Evolutionary conservation across 345 rosid genomes (phyloP).

Genomic region (Syzygium aromaticum): DNA sequence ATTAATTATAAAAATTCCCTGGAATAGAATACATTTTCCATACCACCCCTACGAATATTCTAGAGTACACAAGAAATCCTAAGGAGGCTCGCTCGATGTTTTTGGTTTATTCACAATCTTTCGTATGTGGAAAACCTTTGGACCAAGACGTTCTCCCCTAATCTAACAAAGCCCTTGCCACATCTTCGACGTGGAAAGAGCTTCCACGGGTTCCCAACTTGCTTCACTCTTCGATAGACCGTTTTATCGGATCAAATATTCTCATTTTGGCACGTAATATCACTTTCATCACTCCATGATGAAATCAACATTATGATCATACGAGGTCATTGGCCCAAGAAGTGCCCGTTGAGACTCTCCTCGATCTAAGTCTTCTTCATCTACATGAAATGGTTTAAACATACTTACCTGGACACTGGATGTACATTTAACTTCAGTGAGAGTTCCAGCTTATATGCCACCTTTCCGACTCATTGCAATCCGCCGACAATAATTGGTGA

Average conservation of each 20-base stretch:
- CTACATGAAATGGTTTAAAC: background rate
- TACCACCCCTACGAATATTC: background rate
- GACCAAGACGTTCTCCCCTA: too few relatives aligned
- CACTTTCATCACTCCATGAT: background rate
- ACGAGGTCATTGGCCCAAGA: background rate
- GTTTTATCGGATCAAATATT: background rate
- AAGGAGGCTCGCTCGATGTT: too few relatives aligned
- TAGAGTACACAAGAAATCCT: background rate
- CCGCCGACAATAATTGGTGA: background rate
- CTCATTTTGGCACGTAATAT: background rate
- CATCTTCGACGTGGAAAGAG: background rate
- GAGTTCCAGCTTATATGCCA: background rate
- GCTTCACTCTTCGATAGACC: background rate
- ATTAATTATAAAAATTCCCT: background rate
- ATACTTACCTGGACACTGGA: background rate
- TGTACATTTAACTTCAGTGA: background rate
- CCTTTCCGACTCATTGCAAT: background rate
- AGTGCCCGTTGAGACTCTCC: background rate
- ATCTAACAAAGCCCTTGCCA: too few relatives aligned
- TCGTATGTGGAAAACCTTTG: too few relatives aligned
- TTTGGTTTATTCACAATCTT: too few relatives aligned
- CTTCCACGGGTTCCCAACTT: background rate
- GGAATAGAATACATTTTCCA: too few relatives aligned
- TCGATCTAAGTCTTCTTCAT: background rate
- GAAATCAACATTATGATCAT: background rate